phyloP scores from a whole-genome alignment of 768 basidiomycete genomes.

The Podaxis sp. region DNA sequence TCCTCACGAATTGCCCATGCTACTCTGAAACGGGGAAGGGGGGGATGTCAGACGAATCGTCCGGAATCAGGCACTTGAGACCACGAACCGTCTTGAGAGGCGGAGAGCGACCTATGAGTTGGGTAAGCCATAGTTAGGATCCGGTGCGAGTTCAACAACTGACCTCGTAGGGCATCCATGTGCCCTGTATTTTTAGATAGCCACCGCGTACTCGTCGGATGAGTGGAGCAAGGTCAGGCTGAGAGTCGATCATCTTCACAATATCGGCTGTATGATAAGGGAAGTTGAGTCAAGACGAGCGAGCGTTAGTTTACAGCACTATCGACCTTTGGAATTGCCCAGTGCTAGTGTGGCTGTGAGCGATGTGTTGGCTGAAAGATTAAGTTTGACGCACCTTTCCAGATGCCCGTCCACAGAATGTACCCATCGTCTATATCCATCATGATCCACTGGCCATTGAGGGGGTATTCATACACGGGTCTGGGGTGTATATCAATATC shows the following conservation, averaged over 20 bases:
- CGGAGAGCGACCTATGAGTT: slow-evolving; percentile 66
- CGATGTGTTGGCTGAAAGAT: not conserved
- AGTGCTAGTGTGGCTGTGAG: slow-evolving; percentile 43
- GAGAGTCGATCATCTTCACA: slow-evolving; percentile 89
- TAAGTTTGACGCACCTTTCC: slow-evolving; percentile 66
- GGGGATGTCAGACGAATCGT: slow-evolving; percentile 12
- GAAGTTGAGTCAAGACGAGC: slow-evolving; percentile 3
- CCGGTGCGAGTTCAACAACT: slow-evolving; percentile 16
- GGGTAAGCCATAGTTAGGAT: not conserved
- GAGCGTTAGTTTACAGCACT: slow-evolving; percentile 8
- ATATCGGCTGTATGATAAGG: slow-evolving; percentile 63
- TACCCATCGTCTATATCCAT: slow-evolving; percentile 94
- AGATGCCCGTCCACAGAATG: slow-evolving; percentile 89
- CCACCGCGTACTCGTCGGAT: slow-evolving; percentile 84
- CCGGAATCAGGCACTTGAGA: slow-evolving; percentile 7
- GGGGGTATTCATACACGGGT: slow-evolving; percentile 85
- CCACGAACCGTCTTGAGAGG: slow-evolving; percentile 68
- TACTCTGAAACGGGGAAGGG: slow-evolving; percentile 43
- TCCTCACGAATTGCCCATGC: slow-evolving; percentile 88
- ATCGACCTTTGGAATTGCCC: slow-evolving; percentile 80
- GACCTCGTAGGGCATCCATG: slow-evolving; percentile 92
- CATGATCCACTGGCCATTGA: slow-evolving; percentile 93
- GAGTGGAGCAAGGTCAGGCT: slow-evolving; percentile 79
- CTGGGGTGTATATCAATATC: slow-evolving; percentile 27
- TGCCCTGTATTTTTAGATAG: slow-evolving; percentile 89